phyloP scores from a whole-genome alignment of 208 protist genomes.

The Entamoeba invadens region DNA sequence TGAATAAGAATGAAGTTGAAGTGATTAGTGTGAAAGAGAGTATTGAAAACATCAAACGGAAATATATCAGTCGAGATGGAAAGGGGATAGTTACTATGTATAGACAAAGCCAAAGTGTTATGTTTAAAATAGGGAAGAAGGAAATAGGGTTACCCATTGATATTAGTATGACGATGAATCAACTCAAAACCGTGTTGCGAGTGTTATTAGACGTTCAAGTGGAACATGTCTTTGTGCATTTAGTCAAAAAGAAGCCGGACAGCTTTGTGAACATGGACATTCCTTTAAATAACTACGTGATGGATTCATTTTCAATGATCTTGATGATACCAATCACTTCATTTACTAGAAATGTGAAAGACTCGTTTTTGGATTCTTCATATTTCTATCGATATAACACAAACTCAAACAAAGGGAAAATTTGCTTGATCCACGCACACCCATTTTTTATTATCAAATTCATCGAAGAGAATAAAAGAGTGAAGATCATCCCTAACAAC shows the following conservation, averaged over 20 bases:
- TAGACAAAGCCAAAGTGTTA: neutral
- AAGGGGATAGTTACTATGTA: neutral
- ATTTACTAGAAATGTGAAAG: neutral
- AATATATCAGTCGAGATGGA: neutral
- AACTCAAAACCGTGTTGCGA: neutral
- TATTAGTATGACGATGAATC: neutral
- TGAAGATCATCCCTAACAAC: neutral
- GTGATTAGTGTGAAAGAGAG: neutral
- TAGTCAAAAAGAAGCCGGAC: neutral
- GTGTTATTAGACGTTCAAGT: neutral
- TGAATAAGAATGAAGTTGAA: neutral
- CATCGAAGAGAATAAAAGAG: neutral
- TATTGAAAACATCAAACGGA: neutral
- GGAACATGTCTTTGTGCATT: neutral
- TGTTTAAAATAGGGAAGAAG: neutral
- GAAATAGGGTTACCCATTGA: neutral
- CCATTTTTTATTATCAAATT: neutral
- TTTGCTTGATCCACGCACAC: neutral
- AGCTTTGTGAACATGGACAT: neutral
- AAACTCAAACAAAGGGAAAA: neutral
- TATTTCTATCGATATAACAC: neutral
- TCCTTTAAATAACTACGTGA: neutral
- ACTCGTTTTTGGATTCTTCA: neutral
- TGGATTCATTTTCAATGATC: neutral
- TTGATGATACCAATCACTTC: neutral